phyloP scores from a whole-genome alignment of 2,329 filamentous ascomycete genomes.

The Didymellaceae sp. region DNA sequence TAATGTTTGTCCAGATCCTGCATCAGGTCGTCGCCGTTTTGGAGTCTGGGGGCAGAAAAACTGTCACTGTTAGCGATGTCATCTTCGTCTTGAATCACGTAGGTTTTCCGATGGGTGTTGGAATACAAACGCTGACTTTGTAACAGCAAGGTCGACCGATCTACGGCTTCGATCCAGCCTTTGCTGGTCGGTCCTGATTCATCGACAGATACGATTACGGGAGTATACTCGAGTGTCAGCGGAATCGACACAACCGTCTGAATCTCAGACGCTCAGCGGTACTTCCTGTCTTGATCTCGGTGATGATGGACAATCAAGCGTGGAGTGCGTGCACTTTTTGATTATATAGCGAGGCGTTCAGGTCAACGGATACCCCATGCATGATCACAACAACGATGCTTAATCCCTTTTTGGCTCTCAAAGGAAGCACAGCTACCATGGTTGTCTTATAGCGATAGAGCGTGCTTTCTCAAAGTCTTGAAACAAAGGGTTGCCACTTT shows the following conservation, averaged over 20 bases:
- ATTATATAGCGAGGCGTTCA: too few relatives aligned
- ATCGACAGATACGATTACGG: neutral
- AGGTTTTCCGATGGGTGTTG: constrained; percentile 12
- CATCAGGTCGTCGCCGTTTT: constrained; percentile 32
- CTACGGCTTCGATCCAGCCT: constrained; percentile 16
- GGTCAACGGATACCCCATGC: too few relatives aligned
- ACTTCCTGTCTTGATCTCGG: too few relatives aligned
- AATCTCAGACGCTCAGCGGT: too few relatives aligned
- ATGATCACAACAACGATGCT: too few relatives aligned
- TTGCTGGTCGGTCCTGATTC: neutral
- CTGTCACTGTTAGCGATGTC: constrained; percentile 39
- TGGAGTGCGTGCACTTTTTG: too few relatives aligned
- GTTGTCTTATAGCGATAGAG: too few relatives aligned
- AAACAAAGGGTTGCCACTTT: too few relatives aligned
- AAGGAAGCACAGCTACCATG: too few relatives aligned
- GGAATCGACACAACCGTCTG: neutral
- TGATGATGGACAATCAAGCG: too few relatives aligned
- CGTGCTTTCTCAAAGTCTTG: too few relatives aligned
- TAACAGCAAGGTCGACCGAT: constrained; percentile 11
- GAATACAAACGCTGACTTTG: neutral
- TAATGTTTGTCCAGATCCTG: constrained; percentile 28
- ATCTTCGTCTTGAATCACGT: constrained; percentile 42
- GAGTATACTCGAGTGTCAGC: neutral
- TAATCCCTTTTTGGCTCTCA: too few relatives aligned
- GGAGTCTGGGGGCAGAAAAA: constrained; percentile 38